phyloP scores from a whole-genome alignment of 768 basidiomycete genomes.

The Hemileccinum rubropunctum region DNA sequence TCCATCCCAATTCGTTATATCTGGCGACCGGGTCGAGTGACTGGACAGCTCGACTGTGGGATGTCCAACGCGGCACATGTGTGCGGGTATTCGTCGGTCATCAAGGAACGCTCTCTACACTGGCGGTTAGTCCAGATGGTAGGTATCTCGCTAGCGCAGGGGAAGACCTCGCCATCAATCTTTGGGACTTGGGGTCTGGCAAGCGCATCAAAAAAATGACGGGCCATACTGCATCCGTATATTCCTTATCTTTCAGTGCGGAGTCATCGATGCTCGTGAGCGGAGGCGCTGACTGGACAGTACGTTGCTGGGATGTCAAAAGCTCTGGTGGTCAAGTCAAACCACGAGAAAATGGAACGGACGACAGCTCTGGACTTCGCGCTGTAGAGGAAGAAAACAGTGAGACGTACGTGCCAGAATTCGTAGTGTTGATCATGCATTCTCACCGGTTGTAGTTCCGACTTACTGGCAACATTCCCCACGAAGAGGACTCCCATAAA shows the following conservation, averaged over 20 bases:
- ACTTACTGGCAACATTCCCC: slow-evolving; percentile 86
- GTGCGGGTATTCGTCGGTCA: slow-evolving; percentile 96
- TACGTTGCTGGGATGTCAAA: slow-evolving; percentile 98
- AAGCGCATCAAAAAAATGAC: slow-evolving; percentile 94
- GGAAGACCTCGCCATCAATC: slow-evolving; percentile 88
- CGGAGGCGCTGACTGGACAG: slow-evolving; percentile 92
- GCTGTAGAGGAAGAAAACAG: slow-evolving; percentile 49
- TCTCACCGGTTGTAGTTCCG: slow-evolving; percentile 49
- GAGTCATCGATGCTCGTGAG: slow-evolving; percentile 91
- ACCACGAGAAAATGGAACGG: slow-evolving; percentile 52
- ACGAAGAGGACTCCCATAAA: slow-evolving; percentile 95
- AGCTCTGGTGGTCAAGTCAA: slow-evolving; percentile 65
- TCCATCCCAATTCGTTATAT: slow-evolving; percentile 97
- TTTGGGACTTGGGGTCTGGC: slow-evolving; percentile 97
- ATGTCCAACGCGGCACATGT: slow-evolving; percentile 93
- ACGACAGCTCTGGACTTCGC: slow-evolving; percentile 32
- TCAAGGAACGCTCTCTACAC: slow-evolving; percentile 78
- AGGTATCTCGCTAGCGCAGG: slow-evolving; percentile 90
- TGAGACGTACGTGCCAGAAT: slow-evolving; percentile 62
- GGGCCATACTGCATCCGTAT: slow-evolving; percentile 86
- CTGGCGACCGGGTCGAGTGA: slow-evolving; percentile 96
- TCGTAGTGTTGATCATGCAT: background rate
- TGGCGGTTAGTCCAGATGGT: slow-evolving; percentile 93
- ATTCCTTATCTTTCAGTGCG: slow-evolving; percentile 87
- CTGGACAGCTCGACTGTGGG: slow-evolving; percentile 95